phyloP scores from a whole-genome alignment of 2,329 filamentous ascomycete species.

The Rosellinia necatrix region DNA sequence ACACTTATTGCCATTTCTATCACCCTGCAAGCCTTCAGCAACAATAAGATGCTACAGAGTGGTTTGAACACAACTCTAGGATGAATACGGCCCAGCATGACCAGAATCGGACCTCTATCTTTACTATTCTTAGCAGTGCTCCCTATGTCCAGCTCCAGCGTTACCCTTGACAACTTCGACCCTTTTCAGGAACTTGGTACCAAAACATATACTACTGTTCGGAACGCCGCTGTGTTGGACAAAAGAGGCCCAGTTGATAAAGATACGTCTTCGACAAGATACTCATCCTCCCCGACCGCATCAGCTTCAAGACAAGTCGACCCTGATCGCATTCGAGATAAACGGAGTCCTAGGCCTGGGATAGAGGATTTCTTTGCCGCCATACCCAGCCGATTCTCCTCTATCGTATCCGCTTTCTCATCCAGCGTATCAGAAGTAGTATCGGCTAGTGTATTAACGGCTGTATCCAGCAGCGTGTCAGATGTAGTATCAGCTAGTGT shows the following conservation, averaged over 20 bases:
- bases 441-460: too few relatives aligned
- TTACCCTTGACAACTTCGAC: neutral
- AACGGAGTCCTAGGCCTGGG: too few relatives aligned
- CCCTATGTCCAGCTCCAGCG: neutral
- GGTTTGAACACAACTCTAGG: neutral
- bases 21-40: neutral
- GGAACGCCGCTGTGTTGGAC: neutral
- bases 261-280: neutral
- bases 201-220: neutral
- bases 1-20: neutral
- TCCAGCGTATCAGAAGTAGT: neutral
- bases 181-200: neutral
- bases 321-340: neutral
- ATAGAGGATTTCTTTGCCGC: neutral
- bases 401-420: neutral
- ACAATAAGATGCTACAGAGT: slow-evolving; percentile 4
- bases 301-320: neutral
- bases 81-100: slow-evolving; percentile 11
- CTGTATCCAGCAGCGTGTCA: neutral
- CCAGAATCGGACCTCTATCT: neutral
- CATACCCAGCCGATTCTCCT: too few relatives aligned
- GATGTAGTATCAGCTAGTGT: slow-evolving; percentile 5
- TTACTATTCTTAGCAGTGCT: slow-evolving; percentile 11
- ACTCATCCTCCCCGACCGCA: neutral
- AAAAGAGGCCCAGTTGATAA: neutral